Evolutionary conservation across 495 filamentous ascomycete genomes (phyloP), one percentile per base, ranked within the genome.

Genomic region (Penicillium roqueforti): DNA sequence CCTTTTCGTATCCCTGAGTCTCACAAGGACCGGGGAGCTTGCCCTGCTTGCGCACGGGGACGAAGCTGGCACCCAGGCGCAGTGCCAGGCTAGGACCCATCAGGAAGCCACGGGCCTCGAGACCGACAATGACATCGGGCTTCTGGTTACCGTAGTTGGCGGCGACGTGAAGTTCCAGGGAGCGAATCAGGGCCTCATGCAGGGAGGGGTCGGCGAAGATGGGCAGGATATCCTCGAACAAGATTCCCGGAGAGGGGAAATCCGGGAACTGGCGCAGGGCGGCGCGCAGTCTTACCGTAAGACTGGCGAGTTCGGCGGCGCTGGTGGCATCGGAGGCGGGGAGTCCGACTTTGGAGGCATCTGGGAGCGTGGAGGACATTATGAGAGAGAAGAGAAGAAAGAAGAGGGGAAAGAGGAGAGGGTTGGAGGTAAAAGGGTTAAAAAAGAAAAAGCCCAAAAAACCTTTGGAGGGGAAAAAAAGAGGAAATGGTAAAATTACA

Each of bases 151-250:
- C 67, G 61, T 75, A 75, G 54, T 63, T 63, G 45, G 80, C 73
- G 55, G 77, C 69, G 52, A 95, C 77, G 63, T 96, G 88, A 58
- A 97, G 80, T 69, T 96, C 89, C 54, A 97, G 84, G 19, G 90
- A 92, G 59, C 86, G 85, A 62, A 97, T 74, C 23, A 99, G 85
- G 23, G 83, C 77, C 51, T 78, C 76, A 73, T 97, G 93, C 46
- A 91, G 74, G 23, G 69, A 63, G n/a, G 83, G 82, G 59, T 89
- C 78, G 69, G 87, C 85, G 78, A 99, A 99, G 60, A 99, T 86
- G 29, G 93, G 95, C 54, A 99, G 84, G 75, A 99, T 97, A 73
- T 99, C 95, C 80, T 97, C 90, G 74, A 99, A 99, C 51, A 95
- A 80, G 67, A 99, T 91, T 68, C 95, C 95, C 6, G 88, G 87